Evolutionary conservation across 2,329 filamentous ascomycete species (phyloP), one percentile per base, ranked within the genome.

Genomic region (Huntiella savannae): DNA sequence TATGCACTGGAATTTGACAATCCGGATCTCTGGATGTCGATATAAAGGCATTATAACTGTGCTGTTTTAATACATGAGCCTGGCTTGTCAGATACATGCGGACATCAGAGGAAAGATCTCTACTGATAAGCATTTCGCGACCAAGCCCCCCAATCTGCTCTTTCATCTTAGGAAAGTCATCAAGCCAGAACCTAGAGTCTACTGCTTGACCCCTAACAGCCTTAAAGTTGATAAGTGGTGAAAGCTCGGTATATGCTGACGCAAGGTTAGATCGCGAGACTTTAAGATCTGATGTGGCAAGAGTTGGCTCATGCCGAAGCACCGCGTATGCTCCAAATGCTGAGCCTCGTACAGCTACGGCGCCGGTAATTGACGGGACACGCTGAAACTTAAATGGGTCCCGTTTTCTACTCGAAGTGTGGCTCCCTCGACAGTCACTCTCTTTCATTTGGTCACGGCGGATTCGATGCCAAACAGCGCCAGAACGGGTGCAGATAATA

Each of bases 331-430:
- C 83, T 4, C 91, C 91, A 60, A 83, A 93, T 0, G 80, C 75
- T 33, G 91, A 96, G 54, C 86, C 88, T 53, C 86, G 73, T 5
- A 96, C 87, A 3, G 79, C 78, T 32, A 81, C 71, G 11, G 92
- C 84, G 33, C 86, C 78, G 1, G 85, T 94, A 47, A 98, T 73
- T 37, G 82, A 86, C 1, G 91, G 81, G 6, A 98, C 77, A 48
- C 91, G 78, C 55, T 88, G 79, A 54, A 96, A 98, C 58, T 98
- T 98, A 66, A 92, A 94, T 57, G 94, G 86, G 54, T 92, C 93
- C 10, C 75, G 72, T 15, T 43, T 43, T 34, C 40, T 16, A 35
- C 40, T 43, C 7, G 7, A 12, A 4, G 11, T 10, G n/a, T 17
- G 6, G 54, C 76, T 82, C 33, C 70, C 67, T 1, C 60, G 60